Evolutionary conservation across 2,329 filamentous ascomycete genomes (phyloP), one percentile per base, ranked within the genome.

Genomic region (Penicillium sp.): DNA sequence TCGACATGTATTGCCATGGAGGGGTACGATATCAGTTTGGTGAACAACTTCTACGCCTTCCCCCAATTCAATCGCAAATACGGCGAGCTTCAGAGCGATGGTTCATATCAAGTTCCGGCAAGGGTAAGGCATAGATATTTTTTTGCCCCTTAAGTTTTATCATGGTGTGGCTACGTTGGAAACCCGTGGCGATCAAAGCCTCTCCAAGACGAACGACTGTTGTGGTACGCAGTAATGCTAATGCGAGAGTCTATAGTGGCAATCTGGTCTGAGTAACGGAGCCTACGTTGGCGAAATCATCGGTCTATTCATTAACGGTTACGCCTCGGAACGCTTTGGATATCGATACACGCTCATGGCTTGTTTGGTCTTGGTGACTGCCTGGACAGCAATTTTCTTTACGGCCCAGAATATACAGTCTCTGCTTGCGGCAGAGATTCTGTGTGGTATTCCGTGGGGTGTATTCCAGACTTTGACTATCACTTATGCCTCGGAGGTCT

Each of bases 1-100:
- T 93, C 89, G n/a, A 93, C 90, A 0, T 92, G 89, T 70, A 94
- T 96, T 67, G 86, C 85, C 66, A 96, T 96, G 92, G 91, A 96
- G 73, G 91, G 90, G 29, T 95, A 92, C 76, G 91, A 96, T 69
- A 81, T 94, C 54, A 87, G 85, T 66, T 78, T 95, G 49, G 85
- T 94, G 65, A 91, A 88, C 77, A 92, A 92, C 74, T 91, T 94
- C 68, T 92, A 85, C 76, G 75, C 66, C 59, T 76, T 77, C 49
- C 63, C 66, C 0, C 66, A 71, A 47, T 78, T 77, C 61, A 75
- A 73, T 49, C 58, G 58, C 39, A 77, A 76, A 45, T 79, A 78
- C 52, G 75, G 75, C 21, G 66, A 67, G 50, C 47, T 54, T 49
- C 42, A 67, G 48, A 28, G 62, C 4, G 40, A 75, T 53, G 74